A percentile compares a stretch with the other conserved stretches of the same genome.
Conservation (phyloP, 345 rosid species). For the Heritiera littoralis region DNA sequence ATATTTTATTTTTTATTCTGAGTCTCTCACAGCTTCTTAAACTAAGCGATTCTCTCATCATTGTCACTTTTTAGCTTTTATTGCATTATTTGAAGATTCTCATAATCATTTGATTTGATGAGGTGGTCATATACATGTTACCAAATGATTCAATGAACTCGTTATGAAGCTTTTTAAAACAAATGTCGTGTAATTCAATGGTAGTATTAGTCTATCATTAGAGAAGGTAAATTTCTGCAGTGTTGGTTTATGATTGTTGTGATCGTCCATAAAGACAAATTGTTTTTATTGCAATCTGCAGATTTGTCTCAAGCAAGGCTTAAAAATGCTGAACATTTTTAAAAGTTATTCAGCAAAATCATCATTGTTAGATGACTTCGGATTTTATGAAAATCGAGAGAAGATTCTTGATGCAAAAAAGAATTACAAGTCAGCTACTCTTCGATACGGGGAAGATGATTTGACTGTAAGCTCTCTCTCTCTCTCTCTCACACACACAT, state of each 20-base stretch:
- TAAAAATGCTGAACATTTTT: constrained; percentile 68
- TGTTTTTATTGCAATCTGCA: constrained; percentile 22
- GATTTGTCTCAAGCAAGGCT: constrained; percentile 62
- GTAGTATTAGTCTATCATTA: background rate
- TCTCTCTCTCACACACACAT: background rate
- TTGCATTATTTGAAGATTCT: background rate
- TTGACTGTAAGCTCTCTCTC: constrained; percentile 39
- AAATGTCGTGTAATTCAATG: background rate
- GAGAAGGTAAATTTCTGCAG: background rate
- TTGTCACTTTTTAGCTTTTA: background rate
- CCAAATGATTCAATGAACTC: background rate
- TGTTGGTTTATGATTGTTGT: background rate
- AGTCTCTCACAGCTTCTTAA: no score
- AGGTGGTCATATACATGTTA: background rate
- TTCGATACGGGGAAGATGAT: constrained; percentile 39
- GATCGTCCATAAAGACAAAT: background rate
- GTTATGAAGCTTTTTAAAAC: background rate
- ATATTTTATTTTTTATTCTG: no score
- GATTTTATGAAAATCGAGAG: constrained; percentile 67
- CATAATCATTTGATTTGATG: background rate
- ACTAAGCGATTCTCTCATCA: background rate
- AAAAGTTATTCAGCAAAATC: constrained; percentile 49
- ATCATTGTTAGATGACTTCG: constrained; percentile 66
- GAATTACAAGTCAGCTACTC: constrained; percentile 45
- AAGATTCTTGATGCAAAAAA: constrained; percentile 41